Conservation (phyloP, 2,329 filamentous ascomycete species). For the Aspergillus aculeatus region DNA sequence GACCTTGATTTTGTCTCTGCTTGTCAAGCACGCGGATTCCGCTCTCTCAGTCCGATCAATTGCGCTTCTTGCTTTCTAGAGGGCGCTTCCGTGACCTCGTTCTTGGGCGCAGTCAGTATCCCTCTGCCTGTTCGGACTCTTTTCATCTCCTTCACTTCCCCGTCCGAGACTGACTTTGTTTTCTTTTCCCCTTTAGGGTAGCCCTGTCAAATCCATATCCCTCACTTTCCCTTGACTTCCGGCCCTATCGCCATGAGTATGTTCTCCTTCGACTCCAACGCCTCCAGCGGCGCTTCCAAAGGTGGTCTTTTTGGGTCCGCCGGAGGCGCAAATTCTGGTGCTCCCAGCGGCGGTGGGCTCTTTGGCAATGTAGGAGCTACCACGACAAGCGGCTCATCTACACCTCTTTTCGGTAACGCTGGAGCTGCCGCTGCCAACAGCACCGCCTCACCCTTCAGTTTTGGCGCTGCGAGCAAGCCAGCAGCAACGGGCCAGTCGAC, state of each 20-base stretch:
- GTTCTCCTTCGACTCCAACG: constrained; percentile 38
- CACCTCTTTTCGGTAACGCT: constrained; percentile 25
- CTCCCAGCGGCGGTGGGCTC: constrained; percentile 29
- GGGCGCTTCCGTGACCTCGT: constrained; percentile 1
- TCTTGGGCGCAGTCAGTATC: constrained; percentile 26
- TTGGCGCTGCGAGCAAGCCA: constrained; percentile 30
- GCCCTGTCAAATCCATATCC: constrained; percentile 24
- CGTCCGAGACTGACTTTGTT: constrained; percentile 13
- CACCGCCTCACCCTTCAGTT: constrained; percentile 34
- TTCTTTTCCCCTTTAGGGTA: constrained; percentile 22
- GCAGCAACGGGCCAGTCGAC: constrained; percentile 24
- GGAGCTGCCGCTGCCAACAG: constrained; percentile 19
- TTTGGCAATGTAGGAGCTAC: constrained; percentile 44
- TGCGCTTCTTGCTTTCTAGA: background rate
- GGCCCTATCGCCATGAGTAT: constrained; percentile 30
- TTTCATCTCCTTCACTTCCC: background rate
- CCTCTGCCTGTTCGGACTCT: constrained; percentile 1
- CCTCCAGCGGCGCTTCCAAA: constrained; percentile 35
- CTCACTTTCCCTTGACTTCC: constrained; percentile 9
- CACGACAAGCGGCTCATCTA: constrained; percentile 31
- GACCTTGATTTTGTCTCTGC: constrained; percentile 5
- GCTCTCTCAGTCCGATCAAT: constrained; percentile 6
- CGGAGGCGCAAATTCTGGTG: constrained; percentile 24
- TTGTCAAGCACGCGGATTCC: constrained; percentile 1
- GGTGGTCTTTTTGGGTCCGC: constrained; percentile 37